Evolutionary conservation across 106 monocot genomes (phyloP), one percentile per base, ranked within the genome.

Genomic region (Posidonia australis): DNA sequence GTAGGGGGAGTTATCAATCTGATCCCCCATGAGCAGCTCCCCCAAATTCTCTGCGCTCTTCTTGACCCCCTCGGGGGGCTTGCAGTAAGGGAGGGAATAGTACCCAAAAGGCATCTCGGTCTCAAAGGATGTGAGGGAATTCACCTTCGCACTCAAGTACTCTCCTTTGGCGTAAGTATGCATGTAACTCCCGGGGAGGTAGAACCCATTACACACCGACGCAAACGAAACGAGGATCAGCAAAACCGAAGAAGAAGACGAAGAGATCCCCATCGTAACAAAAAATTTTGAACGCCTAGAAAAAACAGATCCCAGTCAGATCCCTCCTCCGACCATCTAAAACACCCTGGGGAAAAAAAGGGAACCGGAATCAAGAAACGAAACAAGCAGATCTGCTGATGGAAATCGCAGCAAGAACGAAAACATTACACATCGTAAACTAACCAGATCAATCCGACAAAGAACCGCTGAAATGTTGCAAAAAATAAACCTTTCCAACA

Each of bases 1-100:
- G 32, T 86, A 86, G 17, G 85, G 85, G 9, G 85, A 86, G 67
- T 86, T 86, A 29, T 82, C 85, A 24, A 86, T 82, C 73, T 79
- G 82, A 60, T 86, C 85, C 4, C 85, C 85, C 76, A 82, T 78
- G 42, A 86, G 73, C 22, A 82, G 75, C 70, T 86, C 82, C 9
- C 85, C 85, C 17, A 86, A 62, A 48, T 86, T 86, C 73, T 82
- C 81, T 5, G 82, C 85, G 46, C 79, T 79, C 67, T 86, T 86
- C 79, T 82, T 79, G 58, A 86, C 67, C 20, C 78, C 85, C 3
- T 46, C 62, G 16, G 63, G 73, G 22, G 85, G 85, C 17, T 30
- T 32, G 82, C 86, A 86, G 32, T 78, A 86, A 16, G 86, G 86
- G 26, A 86, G 82, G 65, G 51, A 76, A 73, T 86, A 86, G 63